These are phyloP conservation scores for Diaporthe australafricana DNA, from an alignment of 2,329 filamentous ascomycete species.

Conservation along the genomic window DNA sequence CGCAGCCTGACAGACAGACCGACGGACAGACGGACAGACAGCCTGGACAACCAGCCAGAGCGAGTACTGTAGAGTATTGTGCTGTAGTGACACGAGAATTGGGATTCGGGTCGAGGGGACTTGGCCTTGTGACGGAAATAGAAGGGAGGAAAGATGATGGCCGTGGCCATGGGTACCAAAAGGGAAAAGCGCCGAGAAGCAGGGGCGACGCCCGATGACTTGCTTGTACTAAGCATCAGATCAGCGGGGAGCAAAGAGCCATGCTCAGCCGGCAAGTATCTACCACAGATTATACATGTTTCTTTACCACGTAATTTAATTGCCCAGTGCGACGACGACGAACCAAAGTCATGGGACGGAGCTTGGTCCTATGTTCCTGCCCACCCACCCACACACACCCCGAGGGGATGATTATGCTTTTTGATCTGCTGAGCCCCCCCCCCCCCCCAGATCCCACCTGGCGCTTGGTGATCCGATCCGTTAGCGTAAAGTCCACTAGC, in stretches of 20 bases:
- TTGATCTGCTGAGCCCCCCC: slow-evolving; percentile 24
- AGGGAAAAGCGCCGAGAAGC: neutral
- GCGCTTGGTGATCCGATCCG: slow-evolving; percentile 15
- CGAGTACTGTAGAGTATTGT: too few species aligned
- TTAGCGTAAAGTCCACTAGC: neutral
- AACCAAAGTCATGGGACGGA: slow-evolving; percentile 6
- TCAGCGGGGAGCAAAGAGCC: too few species aligned
- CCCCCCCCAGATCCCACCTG: neutral
- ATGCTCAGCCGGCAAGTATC: too few species aligned
- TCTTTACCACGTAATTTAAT: neutral
- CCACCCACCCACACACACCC: neutral
- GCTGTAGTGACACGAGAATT: neutral
- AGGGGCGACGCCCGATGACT: too few species aligned
- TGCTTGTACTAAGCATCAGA: too few species aligned
- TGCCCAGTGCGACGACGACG: neutral
- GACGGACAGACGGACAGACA: too few species aligned
- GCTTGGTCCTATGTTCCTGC: slow-evolving; percentile 10
- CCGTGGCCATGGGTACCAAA: neutral
- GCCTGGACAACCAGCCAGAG: too few species aligned
- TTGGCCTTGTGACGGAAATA: slow-evolving; percentile 6
- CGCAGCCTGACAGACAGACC: too few species aligned
- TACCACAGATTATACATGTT: neutral
- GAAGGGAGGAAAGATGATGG: neutral
- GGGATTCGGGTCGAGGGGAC: neutral
- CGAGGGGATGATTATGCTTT: slow-evolving; percentile 18